Percentiles rank a stretch among this genome's conserved stretches.
Evolutionary conservation across 2,329 filamentous ascomycete species (phyloP).

Genomic region (Plenodomus tracheiphilus): DNA sequence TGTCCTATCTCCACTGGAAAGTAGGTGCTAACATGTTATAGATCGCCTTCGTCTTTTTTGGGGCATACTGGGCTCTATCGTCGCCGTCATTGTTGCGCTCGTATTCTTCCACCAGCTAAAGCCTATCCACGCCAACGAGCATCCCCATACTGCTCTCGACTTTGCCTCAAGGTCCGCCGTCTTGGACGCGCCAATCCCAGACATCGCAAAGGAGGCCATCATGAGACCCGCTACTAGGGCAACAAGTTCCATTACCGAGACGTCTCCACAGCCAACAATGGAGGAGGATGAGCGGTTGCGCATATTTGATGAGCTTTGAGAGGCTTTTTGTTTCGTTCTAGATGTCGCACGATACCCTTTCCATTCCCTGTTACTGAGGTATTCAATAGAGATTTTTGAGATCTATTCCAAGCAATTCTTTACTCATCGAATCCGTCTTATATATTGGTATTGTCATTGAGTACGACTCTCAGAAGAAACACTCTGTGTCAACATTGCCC

Average conservation of each 20-base stretch:
- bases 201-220: slow-evolving; percentile 40
- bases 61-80: slow-evolving; percentile 56
- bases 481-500: too few species aligned
- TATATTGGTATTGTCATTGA: too few species aligned
- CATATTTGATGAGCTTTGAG: slow-evolving; percentile 29
- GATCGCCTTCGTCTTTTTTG: slow-evolving; percentile 65
- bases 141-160: slow-evolving; percentile 14
- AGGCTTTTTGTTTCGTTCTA: not conserved
- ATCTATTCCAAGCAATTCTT: too few species aligned
- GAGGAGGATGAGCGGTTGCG: slow-evolving; percentile 23
- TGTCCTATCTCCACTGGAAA: not conserved
- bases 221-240: slow-evolving; percentile 15
- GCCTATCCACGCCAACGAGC: slow-evolving; percentile 12
- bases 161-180: slow-evolving; percentile 25
- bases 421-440: too few species aligned
- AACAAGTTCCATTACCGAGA: slow-evolving; percentile 5
- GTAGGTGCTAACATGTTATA: slow-evolving; percentile 22
- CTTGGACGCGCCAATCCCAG: slow-evolving; percentile 35
- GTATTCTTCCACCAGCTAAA: slow-evolving; percentile 44
- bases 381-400: too few species aligned
- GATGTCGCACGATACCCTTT: slow-evolving; percentile 17
- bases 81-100: slow-evolving; percentile 53
- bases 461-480: too few species aligned
- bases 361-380: too few species aligned
- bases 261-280: slow-evolving; percentile 2